Evolutionary conservation across 768 basidiomycete genomes (phyloP).

Genomic region (Hydnum rufescens): DNA sequence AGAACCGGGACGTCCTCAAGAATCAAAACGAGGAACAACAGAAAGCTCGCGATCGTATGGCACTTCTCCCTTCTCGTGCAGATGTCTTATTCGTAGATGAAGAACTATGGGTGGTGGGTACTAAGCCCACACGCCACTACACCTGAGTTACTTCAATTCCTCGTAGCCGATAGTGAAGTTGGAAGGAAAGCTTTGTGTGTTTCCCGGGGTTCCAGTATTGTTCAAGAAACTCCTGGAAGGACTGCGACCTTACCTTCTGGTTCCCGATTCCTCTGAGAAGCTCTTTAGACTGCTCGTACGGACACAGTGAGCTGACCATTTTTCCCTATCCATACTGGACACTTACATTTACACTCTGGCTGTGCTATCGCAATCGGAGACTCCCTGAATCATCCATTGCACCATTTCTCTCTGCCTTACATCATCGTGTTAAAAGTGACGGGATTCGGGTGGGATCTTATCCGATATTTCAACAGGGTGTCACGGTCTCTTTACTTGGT

Average conservation of each 20-base stretch:
- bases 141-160: background rate
- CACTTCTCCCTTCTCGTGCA: slow-evolving; percentile 57
- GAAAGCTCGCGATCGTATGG: slow-evolving; percentile 71
- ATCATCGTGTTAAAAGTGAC: slow-evolving; percentile 48
- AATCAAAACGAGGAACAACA: slow-evolving; percentile 56
- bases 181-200: slow-evolving; percentile 69
- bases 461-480: slow-evolving; percentile 37
- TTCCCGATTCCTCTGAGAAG: slow-evolving; percentile 55
- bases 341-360: background rate
- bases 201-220: slow-evolving; percentile 76
- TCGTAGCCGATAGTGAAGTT: slow-evolving; percentile 66
- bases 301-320: slow-evolving; percentile 35
- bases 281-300: slow-evolving; percentile 69
- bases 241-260: slow-evolving; percentile 50
- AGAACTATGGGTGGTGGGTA: slow-evolving; percentile 75
- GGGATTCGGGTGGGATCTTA: slow-evolving; percentile 73
- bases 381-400: slow-evolving; percentile 69
- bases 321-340: background rate
- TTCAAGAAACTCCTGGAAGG: slow-evolving; percentile 67
- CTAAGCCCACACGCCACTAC: too few relatives aligned
- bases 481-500: slow-evolving; percentile 48
- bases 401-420: slow-evolving; percentile 65
- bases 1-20: slow-evolving; percentile 33
- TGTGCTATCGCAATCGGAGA: slow-evolving; percentile 21
- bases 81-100: slow-evolving; percentile 63